Evolutionary conservation across 164 flowering plant genomes (phyloP).

Genomic region (Liquidambar formosana): DNA sequence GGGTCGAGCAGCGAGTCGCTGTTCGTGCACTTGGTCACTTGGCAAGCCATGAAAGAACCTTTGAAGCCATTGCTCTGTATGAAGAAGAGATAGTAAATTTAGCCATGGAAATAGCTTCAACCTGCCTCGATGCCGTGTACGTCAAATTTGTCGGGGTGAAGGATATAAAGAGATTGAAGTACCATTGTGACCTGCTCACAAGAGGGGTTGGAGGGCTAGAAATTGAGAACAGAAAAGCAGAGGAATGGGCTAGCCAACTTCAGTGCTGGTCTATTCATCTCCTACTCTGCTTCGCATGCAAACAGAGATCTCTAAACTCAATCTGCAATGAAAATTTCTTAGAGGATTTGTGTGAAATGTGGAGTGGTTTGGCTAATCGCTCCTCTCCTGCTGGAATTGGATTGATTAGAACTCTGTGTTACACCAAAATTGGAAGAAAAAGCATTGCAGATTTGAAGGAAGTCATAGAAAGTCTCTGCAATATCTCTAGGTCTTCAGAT

Average conservation of each 20-base stretch:
- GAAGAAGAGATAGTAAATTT: conserved; percentile 51
- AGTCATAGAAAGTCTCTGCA: conserved; percentile 51
- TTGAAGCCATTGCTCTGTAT: conserved; percentile 39
- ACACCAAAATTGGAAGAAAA: conserved; percentile 59
- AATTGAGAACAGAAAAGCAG: conserved; percentile 72
- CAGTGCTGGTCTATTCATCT: conserved; percentile 83
- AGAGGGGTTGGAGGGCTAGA: conserved; percentile 69
- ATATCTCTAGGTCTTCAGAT: conserved; percentile 76
- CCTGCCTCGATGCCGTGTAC: conserved; percentile 54
- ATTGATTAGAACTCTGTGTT: conserved; percentile 62
- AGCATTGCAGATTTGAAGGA: conserved; percentile 36
- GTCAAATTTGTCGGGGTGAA: conserved; percentile 40
- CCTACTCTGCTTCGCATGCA: conserved; percentile 71
- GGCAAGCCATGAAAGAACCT: conserved; percentile 64
- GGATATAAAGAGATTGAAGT: conserved; percentile 42
- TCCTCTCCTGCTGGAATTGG: conserved; percentile 70
- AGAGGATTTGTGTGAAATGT: conserved; percentile 53
- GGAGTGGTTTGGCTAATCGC: conserved; percentile 77
- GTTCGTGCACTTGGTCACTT: conserved; percentile 83
- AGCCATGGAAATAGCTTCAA: conserved; percentile 52
- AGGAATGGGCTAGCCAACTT: conserved; percentile 88
- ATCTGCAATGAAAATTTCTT: conserved; percentile 59
- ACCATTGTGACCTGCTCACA: conserved; percentile 70
- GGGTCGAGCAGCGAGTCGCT: conserved; percentile 91
- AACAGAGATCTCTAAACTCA: conserved; percentile 41